Evolutionary conservation across 352 stramenopile species (phyloP), one percentile per base, ranked within the genome.

Genomic region (Globisporangium takayamanum): DNA sequence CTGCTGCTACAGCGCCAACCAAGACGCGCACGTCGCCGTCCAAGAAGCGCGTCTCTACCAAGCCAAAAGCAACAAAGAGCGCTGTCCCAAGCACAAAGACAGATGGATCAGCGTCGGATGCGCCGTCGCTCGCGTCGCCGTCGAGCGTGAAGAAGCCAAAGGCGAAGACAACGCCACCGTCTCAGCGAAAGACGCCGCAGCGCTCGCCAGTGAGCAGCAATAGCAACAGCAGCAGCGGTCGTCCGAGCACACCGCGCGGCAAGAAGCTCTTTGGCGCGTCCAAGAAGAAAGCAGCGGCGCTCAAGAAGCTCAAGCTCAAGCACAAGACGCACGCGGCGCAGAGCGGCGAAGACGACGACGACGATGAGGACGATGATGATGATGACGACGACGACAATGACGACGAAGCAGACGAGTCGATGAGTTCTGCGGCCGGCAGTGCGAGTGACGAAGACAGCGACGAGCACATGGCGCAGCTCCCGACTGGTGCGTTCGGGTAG

Each of bases 401-500:
- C 11, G 50, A 67, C 6, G 56, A 64, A 16, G 69, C 74, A 4
- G 68, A 79, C 53, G 69, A 78, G 42, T 76, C 71, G 7, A 28
- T 65, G 47, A 76, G 71, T 36, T 72, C 66, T 25, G 69, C 62
- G 1, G 75, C 65, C 15, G 71, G 68, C 3, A 82, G 70, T 49
- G 64, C 62, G 3, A 79, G 68, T 44, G 76, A 86, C 26, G 76
- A 87, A 65, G 77, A 88, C 59, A 79, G 75, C 54, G 77, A 88
- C 51, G 74, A 84, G 42, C 68, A 78, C 55, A 78, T 87, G 70
- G 76, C 76, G 26, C 68, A 87, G 50, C 65, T 88, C 25, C 77
- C 77, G 5, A 85, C 72, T 12, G 77, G 77, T 14, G 77, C 77
- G 0, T 88, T 88, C 47, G 77, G 77, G 18, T 88, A 73, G 53